Conservation (phyloP, 2,329 filamentous ascomycete genomes). For the Dryadomyces quercivorus region DNA sequence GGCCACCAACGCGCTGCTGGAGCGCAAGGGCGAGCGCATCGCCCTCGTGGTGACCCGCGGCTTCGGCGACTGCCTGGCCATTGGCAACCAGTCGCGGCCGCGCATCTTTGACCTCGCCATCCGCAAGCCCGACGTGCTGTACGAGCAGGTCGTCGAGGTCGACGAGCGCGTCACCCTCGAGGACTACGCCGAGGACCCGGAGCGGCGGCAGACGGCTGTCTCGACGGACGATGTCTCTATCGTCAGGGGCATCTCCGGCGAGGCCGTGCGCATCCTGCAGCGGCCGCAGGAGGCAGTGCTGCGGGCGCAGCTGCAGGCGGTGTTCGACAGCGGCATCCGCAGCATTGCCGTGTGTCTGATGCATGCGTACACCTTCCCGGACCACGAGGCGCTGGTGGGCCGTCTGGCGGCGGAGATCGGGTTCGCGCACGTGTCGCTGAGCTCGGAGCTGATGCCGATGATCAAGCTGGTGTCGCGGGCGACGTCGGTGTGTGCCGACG, state of each 20-base stretch:
- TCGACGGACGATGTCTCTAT: neutral
- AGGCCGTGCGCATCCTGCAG: constrained; percentile 47
- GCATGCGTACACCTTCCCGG: constrained; percentile 11
- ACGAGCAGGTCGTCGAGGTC: constrained; percentile 6
- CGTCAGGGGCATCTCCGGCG: constrained; percentile 51
- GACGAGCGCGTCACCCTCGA: constrained; percentile 9
- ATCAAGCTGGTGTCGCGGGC: constrained; percentile 61
- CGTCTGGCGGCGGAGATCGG: constrained; percentile 21
- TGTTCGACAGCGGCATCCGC: constrained; percentile 47
- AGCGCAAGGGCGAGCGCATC: constrained; percentile 6
- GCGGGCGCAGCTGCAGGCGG: constrained; percentile 40
- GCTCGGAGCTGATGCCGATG: constrained; percentile 30
- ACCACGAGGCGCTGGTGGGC: constrained; percentile 10
- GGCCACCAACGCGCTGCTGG: constrained; percentile 9
- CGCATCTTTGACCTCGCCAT: constrained; percentile 13
- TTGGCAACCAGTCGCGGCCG: constrained; percentile 8
- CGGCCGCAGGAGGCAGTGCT: constrained; percentile 44
- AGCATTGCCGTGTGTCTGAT: constrained; percentile 23
- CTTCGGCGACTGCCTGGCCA: constrained; percentile 5
- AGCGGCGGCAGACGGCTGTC: constrained; percentile 15
- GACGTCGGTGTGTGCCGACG: constrained; percentile 61
- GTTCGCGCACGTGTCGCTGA: neutral
- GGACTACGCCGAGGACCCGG: constrained; percentile 3
- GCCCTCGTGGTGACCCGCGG: constrained; percentile 4
- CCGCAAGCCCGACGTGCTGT: constrained; percentile 6